Evolutionary conservation across 495 filamentous ascomycete genomes (phyloP), one percentile per base, ranked within the genome.

Genomic region (Penicillium pancosmium): DNA sequence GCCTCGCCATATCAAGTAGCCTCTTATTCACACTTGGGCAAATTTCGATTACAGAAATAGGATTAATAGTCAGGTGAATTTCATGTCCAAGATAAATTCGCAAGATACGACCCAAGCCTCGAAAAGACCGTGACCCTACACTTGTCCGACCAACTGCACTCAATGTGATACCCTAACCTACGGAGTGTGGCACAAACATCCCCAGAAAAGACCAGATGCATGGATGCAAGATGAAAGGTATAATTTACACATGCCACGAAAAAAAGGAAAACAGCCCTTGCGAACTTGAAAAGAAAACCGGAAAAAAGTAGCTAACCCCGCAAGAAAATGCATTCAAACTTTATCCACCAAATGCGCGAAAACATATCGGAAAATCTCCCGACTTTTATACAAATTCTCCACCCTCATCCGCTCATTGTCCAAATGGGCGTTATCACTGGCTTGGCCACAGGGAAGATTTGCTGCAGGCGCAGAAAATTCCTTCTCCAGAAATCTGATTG

Each of bases 371-470:
- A 98, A 96, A 38, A 98, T 96, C 70, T 93, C 91, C 59, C 90
- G 85, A 62, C 91, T 93, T 76, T 95, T 97, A 57, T 90, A 88
- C 68, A 98, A 70, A 71, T 98, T 98, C 66, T 88, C 73, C 51
- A 98, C 78, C 40, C 94, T 80, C 70, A 98, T 73, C 55, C 95
- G 78, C 81, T 98, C 94, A 70, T 98, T 97, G 65, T 95, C 91
- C 73, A 98, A 73, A 85, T 98, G 94, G 25, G 93, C 94, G 52
- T 85, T 84, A 69, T 98, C 94, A 67, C 92, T 97, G 43, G 93
- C 92, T 72, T 98, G 94, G 2, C 94, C 94, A 67, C 93, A 97
- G 0, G 94, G 95, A 41, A 98, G 68, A 72, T 98, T 93, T 0
- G 94, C 94, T 0, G 95, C 94, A 0, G 92, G 92, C 0, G 94